A percentile compares a stretch with the other conserved stretches of the same genome.
These are phyloP conservation scores for Pseudogymnoascus verrucosus DNA, from an alignment of 2,329 filamentous ascomycete genomes.

Conservation along the genomic window DNA sequence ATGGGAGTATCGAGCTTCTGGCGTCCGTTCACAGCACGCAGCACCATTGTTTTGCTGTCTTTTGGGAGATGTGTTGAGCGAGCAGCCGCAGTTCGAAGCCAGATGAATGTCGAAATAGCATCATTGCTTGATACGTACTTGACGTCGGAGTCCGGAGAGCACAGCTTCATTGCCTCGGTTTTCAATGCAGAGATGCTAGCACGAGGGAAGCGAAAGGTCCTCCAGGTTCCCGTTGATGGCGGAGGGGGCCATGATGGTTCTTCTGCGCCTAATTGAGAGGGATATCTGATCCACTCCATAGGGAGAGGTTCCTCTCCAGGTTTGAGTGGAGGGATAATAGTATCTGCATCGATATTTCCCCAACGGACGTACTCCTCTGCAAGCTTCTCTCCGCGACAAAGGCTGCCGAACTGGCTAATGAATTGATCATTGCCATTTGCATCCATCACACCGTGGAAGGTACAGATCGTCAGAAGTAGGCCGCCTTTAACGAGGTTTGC, in stretches of 20 bases:
- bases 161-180: not conserved
- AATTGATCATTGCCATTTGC: not conserved
- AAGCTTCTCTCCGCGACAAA: not conserved
- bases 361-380: not conserved
- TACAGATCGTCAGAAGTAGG: not conserved
- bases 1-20: not conserved
- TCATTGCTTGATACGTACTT: slow-evolving; percentile 5
- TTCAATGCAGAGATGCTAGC: not conserved
- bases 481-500: not conserved
- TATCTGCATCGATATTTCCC: not conserved
- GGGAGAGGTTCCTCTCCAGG: not conserved
- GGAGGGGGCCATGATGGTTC: not conserved
- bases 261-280: not conserved
- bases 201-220: not conserved
- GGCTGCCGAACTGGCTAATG: not conserved
- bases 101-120: not conserved
- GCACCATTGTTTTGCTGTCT: not conserved
- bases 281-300: not conserved
- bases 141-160: not conserved
- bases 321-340: not conserved
- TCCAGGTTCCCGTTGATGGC: not conserved
- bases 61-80: not conserved
- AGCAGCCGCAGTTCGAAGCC: not conserved
- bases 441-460: slow-evolving; percentile 1
- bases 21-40: not conserved